phyloP scores from a whole-genome alignment of 495 filamentous ascomycete genomes.

The Viridothelium virens region DNA sequence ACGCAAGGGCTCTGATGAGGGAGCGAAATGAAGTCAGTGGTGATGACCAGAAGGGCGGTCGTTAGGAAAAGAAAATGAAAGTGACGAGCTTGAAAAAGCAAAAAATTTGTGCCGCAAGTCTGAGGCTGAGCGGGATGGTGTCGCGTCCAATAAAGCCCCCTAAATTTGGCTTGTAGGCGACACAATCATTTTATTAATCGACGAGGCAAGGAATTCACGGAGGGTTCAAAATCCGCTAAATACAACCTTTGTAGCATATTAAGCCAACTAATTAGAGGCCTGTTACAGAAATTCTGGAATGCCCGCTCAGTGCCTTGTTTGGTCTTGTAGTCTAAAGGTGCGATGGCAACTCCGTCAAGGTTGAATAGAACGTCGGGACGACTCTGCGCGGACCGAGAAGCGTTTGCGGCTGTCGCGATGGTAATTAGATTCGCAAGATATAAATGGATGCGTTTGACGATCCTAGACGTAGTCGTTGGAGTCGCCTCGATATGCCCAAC shows the following conservation, averaged over 20 bases:
- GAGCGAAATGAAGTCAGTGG: background rate
- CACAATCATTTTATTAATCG: too few relatives aligned
- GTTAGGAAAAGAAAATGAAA: background rate
- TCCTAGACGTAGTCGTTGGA: constrained; percentile 26
- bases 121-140: background rate
- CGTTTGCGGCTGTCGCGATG: constrained; percentile 9
- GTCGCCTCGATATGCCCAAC: constrained; percentile 34
- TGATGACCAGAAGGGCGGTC: background rate
- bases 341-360: constrained; percentile 34
- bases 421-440: constrained; percentile 26
- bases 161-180: background rate
- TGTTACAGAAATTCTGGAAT: too few relatives aligned
- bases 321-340: constrained; percentile 34
- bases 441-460: constrained; percentile 38
- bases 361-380: constrained; percentile 19
- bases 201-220: too few relatives aligned
- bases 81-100: background rate
- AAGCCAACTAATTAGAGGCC: too few relatives aligned
- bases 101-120: background rate
- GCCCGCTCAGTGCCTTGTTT: constrained; percentile 33
- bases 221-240: too few relatives aligned
- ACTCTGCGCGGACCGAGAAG: constrained; percentile 9
- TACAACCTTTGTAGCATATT: too few relatives aligned
- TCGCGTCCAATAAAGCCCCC: background rate
- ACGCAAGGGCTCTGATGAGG: background rate